Conservation (phyloP, 768 basidiomycete species). For the Ramaria sp. region DNA sequence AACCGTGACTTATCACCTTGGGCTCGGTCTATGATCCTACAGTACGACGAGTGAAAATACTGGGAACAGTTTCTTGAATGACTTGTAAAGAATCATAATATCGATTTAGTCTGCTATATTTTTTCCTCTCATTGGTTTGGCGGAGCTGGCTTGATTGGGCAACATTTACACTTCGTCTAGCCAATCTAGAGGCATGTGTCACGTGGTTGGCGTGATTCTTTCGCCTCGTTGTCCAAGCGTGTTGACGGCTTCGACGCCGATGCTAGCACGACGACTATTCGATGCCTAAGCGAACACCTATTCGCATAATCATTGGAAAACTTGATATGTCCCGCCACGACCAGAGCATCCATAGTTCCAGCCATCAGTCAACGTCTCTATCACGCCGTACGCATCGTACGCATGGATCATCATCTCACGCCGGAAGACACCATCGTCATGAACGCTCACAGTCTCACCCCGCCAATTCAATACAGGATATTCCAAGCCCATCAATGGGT, state of each 20-base stretch:
- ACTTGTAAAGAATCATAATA: too few species aligned
- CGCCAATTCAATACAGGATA: background rate
- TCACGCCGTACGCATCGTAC: background rate
- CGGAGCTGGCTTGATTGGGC: too few species aligned
- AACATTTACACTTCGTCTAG: too few species aligned
- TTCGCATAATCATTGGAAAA: background rate
- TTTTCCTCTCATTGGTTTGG: too few species aligned
- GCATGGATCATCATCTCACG: background rate
- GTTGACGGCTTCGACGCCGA: background rate
- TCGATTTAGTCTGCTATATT: too few species aligned
- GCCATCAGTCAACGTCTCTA: background rate
- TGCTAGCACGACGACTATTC: background rate
- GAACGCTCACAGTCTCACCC: background rate
- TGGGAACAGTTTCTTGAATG: background rate
- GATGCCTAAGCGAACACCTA: background rate
- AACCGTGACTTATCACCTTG: slow-evolving; percentile 45
- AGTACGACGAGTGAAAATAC: slow-evolving; percentile 16
- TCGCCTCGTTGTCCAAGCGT: background rate
- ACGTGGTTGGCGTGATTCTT: background rate
- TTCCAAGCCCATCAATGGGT: background rate
- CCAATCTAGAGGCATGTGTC: too few species aligned
- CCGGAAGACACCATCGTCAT: background rate
- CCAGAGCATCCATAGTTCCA: background rate
- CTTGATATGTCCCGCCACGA: background rate
- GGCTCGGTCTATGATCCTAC: slow-evolving; percentile 55